phyloP scores from a whole-genome alignment of 805 yeast species.

The Pichia paraexigua region DNA sequence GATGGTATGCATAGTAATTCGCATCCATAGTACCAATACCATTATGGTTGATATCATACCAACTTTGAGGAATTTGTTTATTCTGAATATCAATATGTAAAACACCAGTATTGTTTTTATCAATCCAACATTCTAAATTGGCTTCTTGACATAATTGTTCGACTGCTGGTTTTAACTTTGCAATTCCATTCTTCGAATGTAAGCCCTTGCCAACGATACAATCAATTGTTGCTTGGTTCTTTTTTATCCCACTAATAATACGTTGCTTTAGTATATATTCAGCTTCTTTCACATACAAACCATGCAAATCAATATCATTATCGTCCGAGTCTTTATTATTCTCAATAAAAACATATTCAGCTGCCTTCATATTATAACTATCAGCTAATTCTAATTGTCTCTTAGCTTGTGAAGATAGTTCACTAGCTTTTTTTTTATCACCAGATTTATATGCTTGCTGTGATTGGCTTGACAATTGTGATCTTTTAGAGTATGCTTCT shows the following conservation, averaged over 20 bases:
- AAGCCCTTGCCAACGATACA: slow-evolving; percentile 92
- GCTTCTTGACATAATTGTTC: slow-evolving; percentile 68
- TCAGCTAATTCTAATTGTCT: slow-evolving; percentile 55
- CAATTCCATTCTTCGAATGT: slow-evolving; percentile 74
- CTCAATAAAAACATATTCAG: slow-evolving; percentile 78
- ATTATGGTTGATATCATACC: slow-evolving; percentile 25
- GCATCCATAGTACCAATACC: slow-evolving; percentile 29
- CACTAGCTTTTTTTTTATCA: slow-evolving; percentile 64
- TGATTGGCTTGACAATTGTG: slow-evolving; percentile 53
- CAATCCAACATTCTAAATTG: slow-evolving; percentile 51
- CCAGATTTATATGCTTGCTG: slow-evolving; percentile 73
- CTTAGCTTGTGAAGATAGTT: slow-evolving; percentile 63
- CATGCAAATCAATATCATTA: slow-evolving; percentile 91
- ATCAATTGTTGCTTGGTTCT: slow-evolving; percentile 53
- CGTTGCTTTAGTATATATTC: slow-evolving; percentile 66
- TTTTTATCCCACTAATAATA: slow-evolving; percentile 53
- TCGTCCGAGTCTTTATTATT: slow-evolving; percentile 81
- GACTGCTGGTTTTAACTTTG: slow-evolving; percentile 85
- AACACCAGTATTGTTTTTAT: slow-evolving; percentile 74
- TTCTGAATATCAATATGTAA: slow-evolving; percentile 56
- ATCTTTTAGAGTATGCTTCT: slow-evolving; percentile 49
- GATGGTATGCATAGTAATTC: slow-evolving; percentile 15
- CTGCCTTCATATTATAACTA: slow-evolving; percentile 67
- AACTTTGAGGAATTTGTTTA: slow-evolving; percentile 35
- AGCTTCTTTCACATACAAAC: slow-evolving; percentile 85